Evolutionary conservation across 2,329 filamentous ascomycete species (phyloP), one percentile per base, ranked within the genome.

Genomic region (Epichloe elymi): DNA sequence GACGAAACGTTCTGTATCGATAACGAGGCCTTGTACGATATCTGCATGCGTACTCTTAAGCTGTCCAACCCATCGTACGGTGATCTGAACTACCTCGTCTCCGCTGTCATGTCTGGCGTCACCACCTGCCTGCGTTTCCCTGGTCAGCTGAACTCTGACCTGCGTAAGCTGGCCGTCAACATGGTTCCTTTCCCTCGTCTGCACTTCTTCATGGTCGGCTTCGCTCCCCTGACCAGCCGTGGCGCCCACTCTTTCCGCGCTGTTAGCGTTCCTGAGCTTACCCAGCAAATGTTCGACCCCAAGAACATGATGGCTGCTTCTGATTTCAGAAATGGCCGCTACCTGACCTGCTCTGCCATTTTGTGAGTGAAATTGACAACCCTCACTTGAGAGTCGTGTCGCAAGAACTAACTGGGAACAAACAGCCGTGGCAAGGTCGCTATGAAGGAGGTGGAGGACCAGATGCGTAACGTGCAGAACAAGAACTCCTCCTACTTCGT

Each of bases 291-390:
- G 89, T 96, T 95, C 79, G 93, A 98, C 79, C 90, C 93, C 66
- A 97, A 97, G 88, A 98, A 98, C 85, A 98, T 97, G 91, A 97
- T 98, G 93, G 93, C 93, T 75, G 91, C 91, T 59, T 94, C 90
- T 58, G 93, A 98, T 78, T 97, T 97, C 88, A 88, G 93, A 67
- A 97, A 97, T 73, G 93, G 93, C 72, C 93, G 93, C 67, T 98
- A 97, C 80, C 83, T 97, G 66, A 98, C 93, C 63, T 98, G 93
- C 85, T 97, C 86, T 71, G 90, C 93, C 70, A 95, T 97, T 76
- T 98, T 97, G 82, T 85, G 72, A 73, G 81, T 75, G 56, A 20
- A 23, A 14, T 30, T 54, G 30, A 11, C 30, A 30, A 30, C 10
- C 8, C 10, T 11, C 4, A 30, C 8, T 30, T 30, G 30, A 30